Conservation (phyloP, 352 stramenopile genomes). For the Phytophthora sansomeana region DNA sequence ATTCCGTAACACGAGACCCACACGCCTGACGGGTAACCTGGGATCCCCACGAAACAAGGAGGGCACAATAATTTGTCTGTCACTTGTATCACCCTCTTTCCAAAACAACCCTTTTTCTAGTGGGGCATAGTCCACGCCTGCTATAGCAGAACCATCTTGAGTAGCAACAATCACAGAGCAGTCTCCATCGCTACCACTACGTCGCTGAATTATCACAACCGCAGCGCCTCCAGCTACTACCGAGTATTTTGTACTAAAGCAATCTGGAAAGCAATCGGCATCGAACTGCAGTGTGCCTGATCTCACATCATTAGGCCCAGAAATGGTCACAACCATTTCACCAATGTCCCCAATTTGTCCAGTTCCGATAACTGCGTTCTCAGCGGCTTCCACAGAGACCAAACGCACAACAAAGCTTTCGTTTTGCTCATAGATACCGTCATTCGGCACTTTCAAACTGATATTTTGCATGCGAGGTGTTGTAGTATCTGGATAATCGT, state of each 20-base stretch:
- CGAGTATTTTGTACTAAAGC: constrained; percentile 52
- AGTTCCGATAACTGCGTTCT: constrained; percentile 31
- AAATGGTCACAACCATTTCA: constrained; percentile 60
- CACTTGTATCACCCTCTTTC: constrained; percentile 57
- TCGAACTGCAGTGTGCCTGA: constrained; percentile 67
- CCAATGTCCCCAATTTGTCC: constrained; percentile 51
- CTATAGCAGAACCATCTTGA: constrained; percentile 52
- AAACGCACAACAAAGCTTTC: constrained; percentile 65
- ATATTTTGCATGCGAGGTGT: constrained; percentile 50
- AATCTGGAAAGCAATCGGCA: constrained; percentile 74
- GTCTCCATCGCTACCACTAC: constrained; percentile 54
- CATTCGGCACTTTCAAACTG: constrained; percentile 46
- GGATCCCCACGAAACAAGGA: constrained; percentile 45
- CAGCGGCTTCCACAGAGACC: constrained; percentile 33
- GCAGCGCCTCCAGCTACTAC: constrained; percentile 57
- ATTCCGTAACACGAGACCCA: constrained; percentile 50
- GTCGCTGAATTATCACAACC: constrained; percentile 61
- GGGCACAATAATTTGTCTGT: constrained; percentile 58
- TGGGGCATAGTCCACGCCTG: constrained; percentile 59
- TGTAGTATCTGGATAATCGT: constrained; percentile 19
- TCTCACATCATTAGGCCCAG: constrained; percentile 65
- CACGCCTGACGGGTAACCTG: constrained; percentile 32
- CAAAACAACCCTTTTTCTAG: constrained; percentile 50
- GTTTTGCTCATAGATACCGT: constrained; percentile 57
- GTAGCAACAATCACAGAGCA: constrained; percentile 55